Conservation (phyloP, 2,329 filamentous ascomycete species). For the Botrytis sinoallii region DNA sequence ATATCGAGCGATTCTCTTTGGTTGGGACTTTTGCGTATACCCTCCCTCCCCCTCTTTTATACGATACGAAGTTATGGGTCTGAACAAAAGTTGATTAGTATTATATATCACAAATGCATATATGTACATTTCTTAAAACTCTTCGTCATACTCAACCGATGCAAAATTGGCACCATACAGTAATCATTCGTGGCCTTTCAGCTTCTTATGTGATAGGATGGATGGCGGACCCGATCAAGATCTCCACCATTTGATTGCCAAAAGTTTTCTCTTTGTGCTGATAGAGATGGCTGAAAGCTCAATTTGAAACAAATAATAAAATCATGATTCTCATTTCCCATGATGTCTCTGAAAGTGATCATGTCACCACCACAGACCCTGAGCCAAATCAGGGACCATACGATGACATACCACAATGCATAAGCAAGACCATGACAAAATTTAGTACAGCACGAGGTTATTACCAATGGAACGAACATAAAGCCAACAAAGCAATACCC, state of each 20-base stretch:
- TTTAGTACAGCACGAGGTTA: neutral
- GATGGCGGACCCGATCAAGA: neutral
- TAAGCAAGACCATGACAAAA: neutral
- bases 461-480: neutral
- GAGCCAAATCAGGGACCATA: neutral
- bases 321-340: neutral
- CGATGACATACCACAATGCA: neutral
- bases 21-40: conserved; percentile 15
- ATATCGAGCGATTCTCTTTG: conserved; percentile 16
- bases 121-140: neutral
- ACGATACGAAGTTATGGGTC: conserved; percentile 1
- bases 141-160: neutral
- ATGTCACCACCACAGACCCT: neutral
- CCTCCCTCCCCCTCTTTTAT: conserved; percentile 11
- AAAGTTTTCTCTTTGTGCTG: neutral
- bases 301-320: neutral
- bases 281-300: neutral
- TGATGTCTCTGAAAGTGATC: neutral
- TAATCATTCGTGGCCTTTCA: neutral
- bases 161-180: neutral
- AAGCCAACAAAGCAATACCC: neutral
- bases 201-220: neutral
- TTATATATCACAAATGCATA: conserved; percentile 1
- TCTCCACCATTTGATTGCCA: neutral
- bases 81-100: conserved; percentile 2